phyloP scores from a whole-genome alignment of 768 basidiomycete genomes.

The Boletus eberwhitei region DNA sequence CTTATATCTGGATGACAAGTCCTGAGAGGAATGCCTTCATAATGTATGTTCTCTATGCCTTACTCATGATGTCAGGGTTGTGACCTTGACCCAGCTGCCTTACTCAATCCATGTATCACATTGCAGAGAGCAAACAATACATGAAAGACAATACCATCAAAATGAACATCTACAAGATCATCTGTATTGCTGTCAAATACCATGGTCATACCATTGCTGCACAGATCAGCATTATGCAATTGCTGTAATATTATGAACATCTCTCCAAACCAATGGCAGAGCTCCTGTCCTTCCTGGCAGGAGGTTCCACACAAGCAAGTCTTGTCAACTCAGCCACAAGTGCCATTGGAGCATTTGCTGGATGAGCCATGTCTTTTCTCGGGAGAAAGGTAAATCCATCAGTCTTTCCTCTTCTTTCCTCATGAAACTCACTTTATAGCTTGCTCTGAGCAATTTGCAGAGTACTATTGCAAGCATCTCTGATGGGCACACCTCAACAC shows the following conservation, averaged over 20 bases:
- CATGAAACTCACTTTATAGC: conserved; percentile 35
- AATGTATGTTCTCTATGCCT: conserved; percentile 37
- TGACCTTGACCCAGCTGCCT: conserved; percentile 59
- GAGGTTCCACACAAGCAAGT: conserved; percentile 28
- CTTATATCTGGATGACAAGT: conserved; percentile 88
- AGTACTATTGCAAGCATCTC: conserved; percentile 49
- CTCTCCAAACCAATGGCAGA: conserved; percentile 94
- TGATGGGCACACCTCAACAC: conserved; percentile 44
- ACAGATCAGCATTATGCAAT: conserved; percentile 88
- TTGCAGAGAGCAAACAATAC: conserved; percentile 81
- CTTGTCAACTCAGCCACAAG: conserved; percentile 86
- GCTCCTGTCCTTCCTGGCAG: conserved; percentile 64
- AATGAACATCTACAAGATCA: conserved; percentile 77
- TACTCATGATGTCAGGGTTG: neutral
- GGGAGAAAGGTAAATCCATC: conserved; percentile 63
- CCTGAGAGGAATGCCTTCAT: conserved; percentile 85
- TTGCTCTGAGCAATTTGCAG: conserved; percentile 71
- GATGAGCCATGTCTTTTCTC: conserved; percentile 92
- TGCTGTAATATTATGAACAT: conserved; percentile 91
- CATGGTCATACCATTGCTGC: conserved; percentile 82
- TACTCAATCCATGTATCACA: conserved; percentile 81
- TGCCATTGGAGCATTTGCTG: conserved; percentile 87
- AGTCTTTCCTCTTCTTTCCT: neutral
- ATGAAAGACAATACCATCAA: conserved; percentile 79
- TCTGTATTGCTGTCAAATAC: conserved; percentile 89